These are phyloP conservation scores for Vaccinium vitisidaea DNA, from an alignment of 148 eudicot species.

Conservation along the genomic window DNA sequence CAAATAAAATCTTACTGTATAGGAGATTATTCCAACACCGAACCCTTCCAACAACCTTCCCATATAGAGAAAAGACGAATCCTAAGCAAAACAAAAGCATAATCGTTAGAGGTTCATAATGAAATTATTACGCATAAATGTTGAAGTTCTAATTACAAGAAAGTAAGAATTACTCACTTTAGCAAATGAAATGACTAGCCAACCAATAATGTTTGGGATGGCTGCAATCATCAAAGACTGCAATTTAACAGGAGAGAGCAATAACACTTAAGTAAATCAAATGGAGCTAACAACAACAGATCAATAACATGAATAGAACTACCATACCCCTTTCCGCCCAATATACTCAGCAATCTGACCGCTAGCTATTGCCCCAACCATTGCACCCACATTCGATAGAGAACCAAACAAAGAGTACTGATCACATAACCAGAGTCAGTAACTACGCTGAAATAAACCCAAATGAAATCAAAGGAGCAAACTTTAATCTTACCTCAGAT, in stretches of 20 bases:
- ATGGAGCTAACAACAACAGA: background rate
- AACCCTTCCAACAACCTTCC: constrained; percentile 96
- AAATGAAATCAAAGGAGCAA: constrained; percentile 14
- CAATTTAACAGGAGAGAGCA: constrained; percentile 18
- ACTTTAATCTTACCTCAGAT: constrained; percentile 59
- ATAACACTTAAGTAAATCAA: background rate
- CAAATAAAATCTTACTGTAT: constrained; percentile 46
- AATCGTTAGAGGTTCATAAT: background rate
- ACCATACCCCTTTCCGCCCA: constrained; percentile 85
- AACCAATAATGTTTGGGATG: constrained; percentile 91
- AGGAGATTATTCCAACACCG: constrained; percentile 93
- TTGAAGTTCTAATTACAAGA: background rate
- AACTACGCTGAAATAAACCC: background rate
- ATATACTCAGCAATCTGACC: constrained; percentile 98
- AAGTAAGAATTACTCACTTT: constrained; percentile 46
- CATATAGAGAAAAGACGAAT: constrained; percentile 83
- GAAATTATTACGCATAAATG: background rate
- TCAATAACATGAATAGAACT: background rate
- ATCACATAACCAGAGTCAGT: constrained; percentile 14
- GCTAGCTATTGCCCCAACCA: constrained; percentile 98
- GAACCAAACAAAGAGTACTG: constrained; percentile 95
- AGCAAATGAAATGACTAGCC: constrained; percentile 94
- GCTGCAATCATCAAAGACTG: constrained; percentile 98
- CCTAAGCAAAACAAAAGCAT: constrained; percentile 37
- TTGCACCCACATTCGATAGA: constrained; percentile 92